These are phyloP conservation scores for Blastocystis sp. DNA, from an alignment of 352 stramenopile species.

Conservation along the genomic window DNA sequence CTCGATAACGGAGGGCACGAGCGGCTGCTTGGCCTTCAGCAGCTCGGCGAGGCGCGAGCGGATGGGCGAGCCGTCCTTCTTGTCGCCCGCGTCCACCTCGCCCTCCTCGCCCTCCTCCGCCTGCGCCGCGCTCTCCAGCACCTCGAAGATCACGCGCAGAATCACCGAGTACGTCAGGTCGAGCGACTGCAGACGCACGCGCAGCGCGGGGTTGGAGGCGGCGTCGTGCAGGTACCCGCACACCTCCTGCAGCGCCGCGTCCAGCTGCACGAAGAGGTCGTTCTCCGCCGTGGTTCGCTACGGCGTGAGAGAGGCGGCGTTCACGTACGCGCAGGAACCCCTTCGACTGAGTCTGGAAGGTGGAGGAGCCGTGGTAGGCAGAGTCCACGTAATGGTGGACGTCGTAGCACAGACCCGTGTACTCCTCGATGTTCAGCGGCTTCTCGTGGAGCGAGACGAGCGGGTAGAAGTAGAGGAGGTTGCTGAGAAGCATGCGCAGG, in stretches of 20 bases:
- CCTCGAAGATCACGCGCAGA: background rate
- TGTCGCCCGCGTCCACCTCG: background rate
- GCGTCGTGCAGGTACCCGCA: background rate
- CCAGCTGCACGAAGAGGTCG: constrained; percentile 27
- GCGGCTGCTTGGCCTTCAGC: background rate
- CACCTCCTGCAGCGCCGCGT: constrained; percentile 26
- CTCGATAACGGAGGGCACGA: background rate
- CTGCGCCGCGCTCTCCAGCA: background rate
- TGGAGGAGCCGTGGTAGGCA: constrained; percentile 33
- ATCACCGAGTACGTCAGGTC: constrained; percentile 54
- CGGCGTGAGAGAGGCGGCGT: background rate
- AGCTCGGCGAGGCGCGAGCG: background rate
- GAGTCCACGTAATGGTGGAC: constrained; percentile 38
- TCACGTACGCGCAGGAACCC: constrained; percentile 40
- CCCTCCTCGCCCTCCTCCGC: background rate
- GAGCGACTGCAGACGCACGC: constrained; percentile 1
- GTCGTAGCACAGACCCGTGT: background rate
- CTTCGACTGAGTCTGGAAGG: background rate
- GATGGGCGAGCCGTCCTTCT: background rate
- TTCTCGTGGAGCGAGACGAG: background rate
- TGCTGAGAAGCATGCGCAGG: constrained; percentile 24
- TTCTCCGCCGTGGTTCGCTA: constrained; percentile 8
- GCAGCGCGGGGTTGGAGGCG: background rate
- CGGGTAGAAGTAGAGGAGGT: constrained; percentile 59
- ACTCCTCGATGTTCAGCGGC: constrained; percentile 23